Conservation (phyloP, 208 protist genomes). For the Crithidia thermophila region DNA sequence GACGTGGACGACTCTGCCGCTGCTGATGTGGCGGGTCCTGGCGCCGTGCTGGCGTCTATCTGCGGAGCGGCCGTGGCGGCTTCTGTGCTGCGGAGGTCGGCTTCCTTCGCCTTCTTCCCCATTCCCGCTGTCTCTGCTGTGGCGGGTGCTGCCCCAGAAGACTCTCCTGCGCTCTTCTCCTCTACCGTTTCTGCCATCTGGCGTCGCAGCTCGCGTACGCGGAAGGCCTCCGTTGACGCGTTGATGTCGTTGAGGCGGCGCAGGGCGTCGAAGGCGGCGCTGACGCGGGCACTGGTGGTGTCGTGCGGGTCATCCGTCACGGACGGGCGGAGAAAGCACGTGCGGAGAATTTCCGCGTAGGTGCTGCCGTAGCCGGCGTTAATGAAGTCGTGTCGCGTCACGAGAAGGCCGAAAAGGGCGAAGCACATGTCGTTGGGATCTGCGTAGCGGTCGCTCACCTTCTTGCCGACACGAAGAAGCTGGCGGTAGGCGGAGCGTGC, state of each 20-base stretch:
- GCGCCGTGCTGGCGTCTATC: no score
- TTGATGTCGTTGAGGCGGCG: conserved; percentile 56
- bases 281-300: conserved; percentile 40
- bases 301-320: conserved; percentile 51
- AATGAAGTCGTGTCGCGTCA: conserved; percentile 64
- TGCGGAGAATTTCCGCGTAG: conserved; percentile 42
- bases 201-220: conserved; percentile 30
- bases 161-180: neutral
- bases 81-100: no score
- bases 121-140: neutral
- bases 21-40: no score
- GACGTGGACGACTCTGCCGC: neutral
- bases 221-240: conserved; percentile 21
- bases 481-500: conserved; percentile 73
- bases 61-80: neutral
- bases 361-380: conserved; percentile 68
- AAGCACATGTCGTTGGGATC: conserved; percentile 74
- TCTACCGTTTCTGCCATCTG: conserved; percentile 18
- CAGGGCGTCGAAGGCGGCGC: conserved; percentile 63
- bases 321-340: conserved; percentile 61
- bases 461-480: conserved; percentile 52
- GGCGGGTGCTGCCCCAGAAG: neutral
- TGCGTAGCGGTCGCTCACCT: conserved; percentile 34
- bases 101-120: neutral
- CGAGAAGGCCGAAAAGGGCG: conserved; percentile 65